phyloP scores from a whole-genome alignment of 257 asterid species.

The Rhazya stricta region DNA sequence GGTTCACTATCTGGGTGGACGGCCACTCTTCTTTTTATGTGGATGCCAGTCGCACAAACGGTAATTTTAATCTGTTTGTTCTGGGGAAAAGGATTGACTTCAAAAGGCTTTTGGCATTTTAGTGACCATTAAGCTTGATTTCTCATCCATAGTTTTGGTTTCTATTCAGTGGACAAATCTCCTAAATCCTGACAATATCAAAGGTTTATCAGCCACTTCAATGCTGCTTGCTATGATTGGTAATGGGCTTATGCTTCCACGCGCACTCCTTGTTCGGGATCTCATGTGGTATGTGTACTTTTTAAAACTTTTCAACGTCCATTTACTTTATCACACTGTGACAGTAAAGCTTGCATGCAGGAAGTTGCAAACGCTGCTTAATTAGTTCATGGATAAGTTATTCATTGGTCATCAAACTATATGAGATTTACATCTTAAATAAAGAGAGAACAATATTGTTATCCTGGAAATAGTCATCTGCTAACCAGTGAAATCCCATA shows the following conservation, averaged over 20 bases:
- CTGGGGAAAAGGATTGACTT: not conserved
- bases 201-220: slow-evolving; percentile 81
- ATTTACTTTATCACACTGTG: slow-evolving; percentile 7
- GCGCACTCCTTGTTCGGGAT: slow-evolving; percentile 82
- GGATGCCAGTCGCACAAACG: slow-evolving; percentile 97
- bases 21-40: slow-evolving; percentile 97
- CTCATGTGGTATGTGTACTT: slow-evolving; percentile 70
- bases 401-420: not conserved
- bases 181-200: slow-evolving; percentile 78
- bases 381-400: not conserved
- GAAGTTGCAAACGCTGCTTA: not conserved
- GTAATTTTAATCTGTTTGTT: slow-evolving; percentile 25
- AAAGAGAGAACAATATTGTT: not conserved
- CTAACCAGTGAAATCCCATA: not conserved
- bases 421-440: not conserved
- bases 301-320: not conserved
- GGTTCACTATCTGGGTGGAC: slow-evolving; percentile 88
- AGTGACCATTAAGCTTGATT: slow-evolving; percentile 15
- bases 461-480: not conserved
- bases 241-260: slow-evolving; percentile 92
- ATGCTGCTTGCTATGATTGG: slow-evolving; percentile 96
- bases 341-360: not conserved
- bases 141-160: slow-evolving; percentile 19
- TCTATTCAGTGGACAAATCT: slow-evolving; percentile 77
- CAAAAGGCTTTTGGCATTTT: not conserved